Percentiles rank a stretch among this genome's conserved stretches.
Conservation (phyloP, 1,284 basidiomycete species). For the Trametes polyzona region DNA sequence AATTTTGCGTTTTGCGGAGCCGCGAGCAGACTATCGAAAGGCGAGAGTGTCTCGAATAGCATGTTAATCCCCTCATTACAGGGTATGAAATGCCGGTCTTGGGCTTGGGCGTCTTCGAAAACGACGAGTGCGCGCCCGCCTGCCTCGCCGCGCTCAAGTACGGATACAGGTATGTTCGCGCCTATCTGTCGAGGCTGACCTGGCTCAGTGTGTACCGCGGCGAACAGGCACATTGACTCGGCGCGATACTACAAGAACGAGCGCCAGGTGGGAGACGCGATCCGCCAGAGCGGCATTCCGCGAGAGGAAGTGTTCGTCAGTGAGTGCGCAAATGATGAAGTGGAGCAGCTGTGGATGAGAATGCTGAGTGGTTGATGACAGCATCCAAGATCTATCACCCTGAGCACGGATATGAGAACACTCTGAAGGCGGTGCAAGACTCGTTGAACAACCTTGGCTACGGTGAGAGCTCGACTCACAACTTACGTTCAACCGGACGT, state of each 20-base stretch:
- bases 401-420: slow-evolving; percentile 27
- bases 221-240: slow-evolving; percentile 62
- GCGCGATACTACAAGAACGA: slow-evolving; percentile 81
- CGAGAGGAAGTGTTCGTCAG: slow-evolving; percentile 71
- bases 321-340: slow-evolving; percentile 40
- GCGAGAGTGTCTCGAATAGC: not conserved
- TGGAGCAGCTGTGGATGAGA: not conserved
- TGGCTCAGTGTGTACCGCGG: not conserved
- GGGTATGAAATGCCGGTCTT: slow-evolving; percentile 62
- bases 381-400: slow-evolving; percentile 25
- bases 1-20: no score
- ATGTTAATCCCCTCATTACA: not conserved
- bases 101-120: slow-evolving; percentile 82
- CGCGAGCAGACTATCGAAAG: no score
- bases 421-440: slow-evolving; percentile 22
- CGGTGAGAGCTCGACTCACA: no score
- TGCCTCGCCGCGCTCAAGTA: slow-evolving; percentile 66
- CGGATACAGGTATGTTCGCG: slow-evolving; percentile 52
- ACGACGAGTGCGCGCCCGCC: slow-evolving; percentile 58
- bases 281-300: slow-evolving; percentile 53
- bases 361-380: not conserved
- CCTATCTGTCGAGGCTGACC: not conserved
- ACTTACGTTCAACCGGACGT: no score
- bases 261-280: slow-evolving; percentile 58
- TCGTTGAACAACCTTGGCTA: slow-evolving; percentile 28